Evolutionary conservation across 169 alveolate species (phyloP).

Genomic region (Fabrea salina): DNA sequence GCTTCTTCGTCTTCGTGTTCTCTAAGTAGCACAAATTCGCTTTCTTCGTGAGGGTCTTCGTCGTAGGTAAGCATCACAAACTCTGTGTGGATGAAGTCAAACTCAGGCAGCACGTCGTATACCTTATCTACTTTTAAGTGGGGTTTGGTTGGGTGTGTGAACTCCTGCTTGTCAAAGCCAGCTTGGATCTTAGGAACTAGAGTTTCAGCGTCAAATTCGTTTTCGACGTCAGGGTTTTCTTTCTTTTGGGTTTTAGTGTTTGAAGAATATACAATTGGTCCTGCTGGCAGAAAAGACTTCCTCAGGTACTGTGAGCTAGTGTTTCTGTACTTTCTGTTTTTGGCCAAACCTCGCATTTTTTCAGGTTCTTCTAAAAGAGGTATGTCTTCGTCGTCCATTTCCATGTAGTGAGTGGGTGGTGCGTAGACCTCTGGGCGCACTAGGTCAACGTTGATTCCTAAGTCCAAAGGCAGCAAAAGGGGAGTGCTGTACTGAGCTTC

Average conservation of each 20-base stretch:
- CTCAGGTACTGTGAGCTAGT: conserved; percentile 7
- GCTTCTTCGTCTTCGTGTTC: conserved; percentile 30
- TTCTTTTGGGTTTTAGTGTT: background rate
- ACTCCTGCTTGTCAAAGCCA: conserved; percentile 19
- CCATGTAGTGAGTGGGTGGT: background rate
- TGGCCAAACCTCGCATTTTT: background rate
- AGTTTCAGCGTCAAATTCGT: background rate
- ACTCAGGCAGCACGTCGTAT: conserved; percentile 20
- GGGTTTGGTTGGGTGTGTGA: conserved; percentile 27
- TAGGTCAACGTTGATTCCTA: conserved; percentile 20
- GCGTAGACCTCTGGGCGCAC: conserved; percentile 24
- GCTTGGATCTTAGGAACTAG: background rate
- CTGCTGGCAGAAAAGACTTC: conserved; percentile 27
- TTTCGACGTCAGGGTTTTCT: background rate
- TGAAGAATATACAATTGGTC: background rate
- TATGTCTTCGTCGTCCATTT: background rate
- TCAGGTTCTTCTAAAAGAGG: conserved; percentile 14
- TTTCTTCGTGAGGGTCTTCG: conserved; percentile 24
- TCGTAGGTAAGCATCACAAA: background rate
- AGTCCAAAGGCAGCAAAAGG: conserved; percentile 18
- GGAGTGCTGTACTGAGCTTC: conserved; percentile 6
- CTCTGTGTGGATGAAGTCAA: background rate
- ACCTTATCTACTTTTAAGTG: conserved; percentile 2
- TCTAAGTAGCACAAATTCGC: background rate
- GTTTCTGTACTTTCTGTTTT: background rate